These are phyloP conservation scores for Cyanodermella asteris DNA, from an alignment of 2,329 filamentous ascomycete species.

Conservation along the genomic window DNA sequence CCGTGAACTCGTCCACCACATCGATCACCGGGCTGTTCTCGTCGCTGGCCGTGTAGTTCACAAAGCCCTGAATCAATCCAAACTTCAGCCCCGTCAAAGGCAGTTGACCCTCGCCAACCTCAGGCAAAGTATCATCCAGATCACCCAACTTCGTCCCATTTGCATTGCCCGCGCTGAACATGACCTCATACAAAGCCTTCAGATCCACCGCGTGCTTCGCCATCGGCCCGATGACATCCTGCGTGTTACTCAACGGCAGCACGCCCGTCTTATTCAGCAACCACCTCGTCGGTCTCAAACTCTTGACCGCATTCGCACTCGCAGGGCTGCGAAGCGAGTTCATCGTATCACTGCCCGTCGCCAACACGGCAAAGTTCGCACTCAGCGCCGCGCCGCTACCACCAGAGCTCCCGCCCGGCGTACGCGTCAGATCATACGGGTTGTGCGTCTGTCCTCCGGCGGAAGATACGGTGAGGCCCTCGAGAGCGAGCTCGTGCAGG, in stretches of 20 bases:
- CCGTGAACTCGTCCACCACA: conserved; percentile 27
- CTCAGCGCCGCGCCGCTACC: conserved; percentile 40
- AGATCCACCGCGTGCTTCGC: conserved; percentile 29
- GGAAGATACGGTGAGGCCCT: conserved; percentile 40
- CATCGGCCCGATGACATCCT: conserved; percentile 35
- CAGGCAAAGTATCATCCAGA: conserved; percentile 24
- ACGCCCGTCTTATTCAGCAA: conserved; percentile 29
- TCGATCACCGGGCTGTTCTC: conserved; percentile 37
- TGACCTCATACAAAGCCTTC: conserved; percentile 28
- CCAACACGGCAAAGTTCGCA: conserved; percentile 34
- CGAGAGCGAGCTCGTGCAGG: conserved; percentile 54
- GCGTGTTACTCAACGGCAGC: conserved; percentile 33
- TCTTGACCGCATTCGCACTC: conserved; percentile 37
- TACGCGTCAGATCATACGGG: conserved; percentile 43
- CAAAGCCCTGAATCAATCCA: conserved; percentile 33
- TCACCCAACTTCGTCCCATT: conserved; percentile 28
- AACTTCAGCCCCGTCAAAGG: conserved; percentile 19
- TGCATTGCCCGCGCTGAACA: conserved; percentile 29
- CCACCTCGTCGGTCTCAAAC: conserved; percentile 34
- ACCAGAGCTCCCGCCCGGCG: conserved; percentile 41
- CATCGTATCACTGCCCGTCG: conserved; percentile 38
- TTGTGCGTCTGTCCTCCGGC: conserved; percentile 43
- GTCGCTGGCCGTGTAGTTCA: conserved; percentile 26
- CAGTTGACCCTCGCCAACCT: conserved; percentile 15
- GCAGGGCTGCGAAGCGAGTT: conserved; percentile 41